A percentile compares a stretch with the other conserved stretches of the same genome.
Evolutionary conservation across 2,329 filamentous ascomycete species (phyloP).

Genomic region (Macrophomina phaseolina): DNA sequence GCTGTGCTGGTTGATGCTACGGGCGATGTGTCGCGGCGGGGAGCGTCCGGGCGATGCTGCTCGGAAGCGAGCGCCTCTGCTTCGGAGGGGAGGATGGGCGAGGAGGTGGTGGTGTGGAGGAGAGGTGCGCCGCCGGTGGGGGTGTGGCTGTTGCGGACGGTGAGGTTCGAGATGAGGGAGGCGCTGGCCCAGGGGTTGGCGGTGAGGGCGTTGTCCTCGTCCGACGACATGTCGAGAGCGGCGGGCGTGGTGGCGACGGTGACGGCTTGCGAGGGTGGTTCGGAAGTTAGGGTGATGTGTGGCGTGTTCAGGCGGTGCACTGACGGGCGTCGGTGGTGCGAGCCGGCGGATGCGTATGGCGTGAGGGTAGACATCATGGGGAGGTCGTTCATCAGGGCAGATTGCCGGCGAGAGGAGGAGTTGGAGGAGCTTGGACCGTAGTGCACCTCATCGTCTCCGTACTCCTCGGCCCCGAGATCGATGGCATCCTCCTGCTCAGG

Average conservation of each 20-base stretch:
- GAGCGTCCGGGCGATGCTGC: constrained; percentile 1
- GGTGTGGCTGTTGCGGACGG: constrained; percentile 9
- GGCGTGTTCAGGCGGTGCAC: constrained; percentile 21
- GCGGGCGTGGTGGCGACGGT: constrained; percentile 22
- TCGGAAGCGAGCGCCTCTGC: constrained; percentile 22
- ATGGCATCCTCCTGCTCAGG: constrained; percentile 21
- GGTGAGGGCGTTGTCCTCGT: constrained; percentile 19
- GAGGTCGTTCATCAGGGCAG: not conserved
- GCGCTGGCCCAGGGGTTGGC: constrained; percentile 24
- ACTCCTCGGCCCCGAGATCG: constrained; percentile 7
- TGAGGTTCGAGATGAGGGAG: constrained; percentile 17
- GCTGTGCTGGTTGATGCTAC: not conserved
- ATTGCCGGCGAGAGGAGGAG: constrained; percentile 2
- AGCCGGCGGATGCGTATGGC: constrained; percentile 1
- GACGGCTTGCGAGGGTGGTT: constrained; percentile 23
- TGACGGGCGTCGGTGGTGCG: constrained; percentile 22
- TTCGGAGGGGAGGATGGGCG: constrained; percentile 35
- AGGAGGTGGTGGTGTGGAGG: constrained; percentile 39
- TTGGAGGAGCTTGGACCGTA: constrained; percentile 7
- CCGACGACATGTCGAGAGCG: constrained; percentile 1
- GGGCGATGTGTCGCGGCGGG: constrained; percentile 17
- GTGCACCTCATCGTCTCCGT: constrained; percentile 19
- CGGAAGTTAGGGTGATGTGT: constrained; percentile 15
- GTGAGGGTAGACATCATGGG: constrained; percentile 8
- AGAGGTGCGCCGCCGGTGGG: constrained; percentile 29